Conservation (phyloP, 2,329 filamentous ascomycete species). For the Phialemoniopsis sp. region DNA sequence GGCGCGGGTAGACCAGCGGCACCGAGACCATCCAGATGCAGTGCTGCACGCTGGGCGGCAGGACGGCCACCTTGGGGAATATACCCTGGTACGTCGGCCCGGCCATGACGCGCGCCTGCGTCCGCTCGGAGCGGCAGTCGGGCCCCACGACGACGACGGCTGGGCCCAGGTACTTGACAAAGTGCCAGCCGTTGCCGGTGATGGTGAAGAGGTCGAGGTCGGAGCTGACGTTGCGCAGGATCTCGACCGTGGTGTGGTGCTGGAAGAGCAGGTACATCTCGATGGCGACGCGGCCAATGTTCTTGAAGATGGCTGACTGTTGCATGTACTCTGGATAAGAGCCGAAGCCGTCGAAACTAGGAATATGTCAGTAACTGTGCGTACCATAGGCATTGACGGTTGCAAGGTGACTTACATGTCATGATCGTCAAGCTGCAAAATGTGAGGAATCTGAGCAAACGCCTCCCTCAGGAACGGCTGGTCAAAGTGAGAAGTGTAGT, state of each 20-base stretch:
- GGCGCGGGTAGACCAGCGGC: conserved; percentile 82
- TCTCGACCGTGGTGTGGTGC: conserved; percentile 92
- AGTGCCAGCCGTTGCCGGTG: conserved; percentile 97
- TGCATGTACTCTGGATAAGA: conserved; percentile 99
- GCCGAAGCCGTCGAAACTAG: conserved; percentile 91
- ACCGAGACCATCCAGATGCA: conserved; percentile 96
- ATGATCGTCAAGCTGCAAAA: conserved; percentile 92
- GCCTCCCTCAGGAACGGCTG: conserved; percentile 92
- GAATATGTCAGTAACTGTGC: conserved; percentile 9
- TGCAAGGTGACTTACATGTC: conserved; percentile 88
- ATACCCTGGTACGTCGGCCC: conserved; percentile 96
- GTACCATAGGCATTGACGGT: no score
- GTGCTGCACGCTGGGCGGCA: conserved; percentile 92
- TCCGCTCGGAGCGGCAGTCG: conserved; percentile 89
- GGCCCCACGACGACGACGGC: conserved; percentile 85
- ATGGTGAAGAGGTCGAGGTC: conserved; percentile 94
- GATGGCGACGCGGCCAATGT: conserved; percentile 90
- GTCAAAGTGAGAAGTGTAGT: conserved; percentile 97
- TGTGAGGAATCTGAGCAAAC: conserved; percentile 94
- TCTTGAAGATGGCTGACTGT: conserved; percentile 95
- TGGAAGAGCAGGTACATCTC: conserved; percentile 99
- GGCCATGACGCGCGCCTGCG: conserved; percentile 86
- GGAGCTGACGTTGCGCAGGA: conserved; percentile 81
- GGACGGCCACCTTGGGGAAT: conserved; percentile 88
- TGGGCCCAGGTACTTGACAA: conserved; percentile 92